Percentiles rank a stretch among this genome's conserved stretches.
These are phyloP conservation scores for Peterozyma xylosa DNA, from an alignment of 805 yeast genomes.

Conservation along the genomic window DNA sequence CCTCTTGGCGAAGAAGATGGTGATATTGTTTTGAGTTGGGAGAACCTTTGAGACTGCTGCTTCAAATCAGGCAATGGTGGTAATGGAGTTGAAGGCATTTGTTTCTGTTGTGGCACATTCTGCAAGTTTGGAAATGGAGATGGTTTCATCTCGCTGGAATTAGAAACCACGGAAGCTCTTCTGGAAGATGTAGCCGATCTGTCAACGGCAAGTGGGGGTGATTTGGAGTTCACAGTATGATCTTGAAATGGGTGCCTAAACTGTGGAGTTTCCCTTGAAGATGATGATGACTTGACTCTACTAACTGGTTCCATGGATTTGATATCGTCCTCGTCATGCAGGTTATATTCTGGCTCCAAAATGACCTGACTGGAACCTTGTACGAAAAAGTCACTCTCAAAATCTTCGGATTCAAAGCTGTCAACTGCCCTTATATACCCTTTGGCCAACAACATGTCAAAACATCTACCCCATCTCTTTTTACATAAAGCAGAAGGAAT, in stretches of 20 bases:
- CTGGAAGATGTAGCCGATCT: constrained; percentile 15
- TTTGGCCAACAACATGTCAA: constrained; percentile 51
- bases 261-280: constrained; percentile 32
- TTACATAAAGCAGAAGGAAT: constrained; percentile 54
- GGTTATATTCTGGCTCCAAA: not conserved
- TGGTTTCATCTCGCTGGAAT: not conserved
- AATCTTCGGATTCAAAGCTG: constrained; percentile 3
- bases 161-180: constrained; percentile 28
- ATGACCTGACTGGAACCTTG: not conserved
- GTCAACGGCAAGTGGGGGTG: constrained; percentile 12
- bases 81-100: constrained; percentile 48
- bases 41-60: not conserved
- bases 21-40: constrained; percentile 4
- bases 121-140: constrained; percentile 4
- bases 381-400: not conserved
- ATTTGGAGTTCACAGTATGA: not conserved
- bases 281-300: not conserved
- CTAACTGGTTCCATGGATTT: not conserved
- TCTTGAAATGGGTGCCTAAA: constrained; percentile 73
- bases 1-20: constrained; percentile 41
- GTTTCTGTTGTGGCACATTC: constrained; percentile 45
- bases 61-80: constrained; percentile 17
- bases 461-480: constrained; percentile 73
- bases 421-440: constrained; percentile 57
- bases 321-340: not conserved